Evolutionary conservation across 306 rosid species (phyloP).

Genomic region (Dalbergia cochinchinensis): DNA sequence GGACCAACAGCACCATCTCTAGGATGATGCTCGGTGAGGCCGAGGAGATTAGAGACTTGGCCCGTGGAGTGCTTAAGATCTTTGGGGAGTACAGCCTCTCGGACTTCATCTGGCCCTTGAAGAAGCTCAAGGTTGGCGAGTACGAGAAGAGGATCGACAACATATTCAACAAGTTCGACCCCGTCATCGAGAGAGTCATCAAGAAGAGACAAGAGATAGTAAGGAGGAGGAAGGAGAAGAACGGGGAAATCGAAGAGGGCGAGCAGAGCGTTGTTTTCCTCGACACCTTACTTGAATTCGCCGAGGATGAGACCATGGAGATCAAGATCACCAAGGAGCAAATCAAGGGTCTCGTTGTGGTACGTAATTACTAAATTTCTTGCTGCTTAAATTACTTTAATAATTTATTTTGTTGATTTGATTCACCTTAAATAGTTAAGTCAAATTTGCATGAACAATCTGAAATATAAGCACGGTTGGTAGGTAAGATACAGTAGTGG

Average conservation of each 20-base stretch:
- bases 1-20: slow-evolving; percentile 45
- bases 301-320: slow-evolving; percentile 51
- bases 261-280: slow-evolving; percentile 46
- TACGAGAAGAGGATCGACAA: slow-evolving; percentile 53
- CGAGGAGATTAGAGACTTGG: slow-evolving; percentile 46
- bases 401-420: no score
- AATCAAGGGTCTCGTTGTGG: slow-evolving; percentile 55
- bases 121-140: slow-evolving; percentile 43
- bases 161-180: slow-evolving; percentile 45
- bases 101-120: slow-evolving; percentile 52
- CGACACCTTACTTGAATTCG: slow-evolving; percentile 49
- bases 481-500: no score
- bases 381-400: no score
- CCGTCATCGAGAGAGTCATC: slow-evolving; percentile 53
- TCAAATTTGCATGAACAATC: no score
- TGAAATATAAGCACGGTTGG: no score
- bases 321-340: slow-evolving; percentile 53
- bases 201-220: slow-evolving; percentile 46
- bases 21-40: slow-evolving; percentile 57
- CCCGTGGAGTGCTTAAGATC: slow-evolving; percentile 50
- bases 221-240: slow-evolving; percentile 38
- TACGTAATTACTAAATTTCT: not conserved
- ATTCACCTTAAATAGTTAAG: no score
- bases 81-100: slow-evolving; percentile 53
- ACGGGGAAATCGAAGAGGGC: slow-evolving; percentile 18